phyloP scores from a whole-genome alignment of 768 basidiomycete genomes.

The Coprinopsis cinerea region DNA sequence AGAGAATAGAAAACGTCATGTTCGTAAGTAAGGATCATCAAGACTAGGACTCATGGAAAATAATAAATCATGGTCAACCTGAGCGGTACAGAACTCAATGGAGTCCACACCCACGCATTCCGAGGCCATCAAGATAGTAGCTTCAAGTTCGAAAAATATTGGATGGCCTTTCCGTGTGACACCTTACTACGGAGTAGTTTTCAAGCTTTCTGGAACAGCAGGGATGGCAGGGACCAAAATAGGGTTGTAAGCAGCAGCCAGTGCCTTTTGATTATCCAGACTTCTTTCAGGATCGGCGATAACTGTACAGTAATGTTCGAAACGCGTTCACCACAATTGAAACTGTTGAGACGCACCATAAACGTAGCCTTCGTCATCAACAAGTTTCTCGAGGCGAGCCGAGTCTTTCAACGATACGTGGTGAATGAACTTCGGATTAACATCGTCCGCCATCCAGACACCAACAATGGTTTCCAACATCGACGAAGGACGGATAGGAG shows the following conservation, averaged over 20 bases:
- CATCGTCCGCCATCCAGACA: constrained; percentile 11
- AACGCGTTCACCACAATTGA: background rate
- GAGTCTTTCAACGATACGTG: background rate
- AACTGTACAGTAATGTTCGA: background rate
- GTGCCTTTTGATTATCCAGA: background rate
- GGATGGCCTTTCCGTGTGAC: no score
- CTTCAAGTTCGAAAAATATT: no score
- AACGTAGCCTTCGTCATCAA: constrained; percentile 8
- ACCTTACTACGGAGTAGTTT: no score
- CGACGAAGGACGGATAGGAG: background rate
- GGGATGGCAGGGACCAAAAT: no score
- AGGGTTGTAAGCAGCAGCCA: background rate
- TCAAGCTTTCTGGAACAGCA: no score
- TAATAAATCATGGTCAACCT: no score
- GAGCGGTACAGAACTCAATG: no score
- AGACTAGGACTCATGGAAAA: no score
- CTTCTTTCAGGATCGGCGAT: constrained; percentile 1
- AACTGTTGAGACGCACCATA: constrained; percentile 6
- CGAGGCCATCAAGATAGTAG: no score
- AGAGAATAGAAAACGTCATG: no score
- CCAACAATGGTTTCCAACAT: constrained; percentile 4
- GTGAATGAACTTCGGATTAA: constrained; percentile 11
- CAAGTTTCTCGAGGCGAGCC: background rate
- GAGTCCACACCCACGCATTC: no score
- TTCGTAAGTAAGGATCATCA: no score